Evolutionary conservation across 176 grass and related monocot genomes (phyloP).

Genomic region (Musa troglodytarum): DNA sequence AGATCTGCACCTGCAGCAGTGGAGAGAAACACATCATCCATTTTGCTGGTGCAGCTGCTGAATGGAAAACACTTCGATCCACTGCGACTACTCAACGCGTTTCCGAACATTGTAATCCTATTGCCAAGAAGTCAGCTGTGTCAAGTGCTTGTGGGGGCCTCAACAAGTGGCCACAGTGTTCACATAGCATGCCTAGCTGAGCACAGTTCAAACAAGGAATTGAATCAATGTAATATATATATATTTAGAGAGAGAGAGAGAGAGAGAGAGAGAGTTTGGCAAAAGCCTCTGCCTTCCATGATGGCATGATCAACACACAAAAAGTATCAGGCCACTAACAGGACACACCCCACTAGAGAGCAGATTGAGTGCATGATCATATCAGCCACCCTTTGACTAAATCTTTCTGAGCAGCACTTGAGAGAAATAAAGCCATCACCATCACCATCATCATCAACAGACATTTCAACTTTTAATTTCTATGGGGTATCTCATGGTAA

Average conservation of each 20-base stretch:
- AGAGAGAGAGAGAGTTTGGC: neutral
- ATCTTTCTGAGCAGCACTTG: neutral
- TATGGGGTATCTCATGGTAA: neutral
- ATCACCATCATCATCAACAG: neutral
- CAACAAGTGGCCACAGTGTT: no score
- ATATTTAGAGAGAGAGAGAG: neutral
- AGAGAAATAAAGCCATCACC: neutral
- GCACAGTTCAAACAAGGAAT: no score
- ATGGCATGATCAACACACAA: neutral
- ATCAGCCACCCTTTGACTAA: neutral
- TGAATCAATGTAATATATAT: no score
- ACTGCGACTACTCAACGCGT: no score
- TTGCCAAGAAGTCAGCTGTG: no score
- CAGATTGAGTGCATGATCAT: neutral
- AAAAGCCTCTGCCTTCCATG: neutral
- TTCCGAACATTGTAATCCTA: no score
- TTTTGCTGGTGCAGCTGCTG: no score
- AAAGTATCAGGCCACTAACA: neutral
- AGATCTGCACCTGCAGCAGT: no score
- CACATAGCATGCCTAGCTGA: no score
- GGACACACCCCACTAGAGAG: neutral
- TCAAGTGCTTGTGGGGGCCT: no score
- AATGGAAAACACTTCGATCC: no score
- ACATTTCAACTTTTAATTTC: conserved; percentile 2
- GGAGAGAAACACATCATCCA: no score